A percentile compares a stretch with the other conserved stretches of the same genome.
Evolutionary conservation across 2,329 filamentous ascomycete species (phyloP).

Genomic region (Pseudodiploospora longispora): DNA sequence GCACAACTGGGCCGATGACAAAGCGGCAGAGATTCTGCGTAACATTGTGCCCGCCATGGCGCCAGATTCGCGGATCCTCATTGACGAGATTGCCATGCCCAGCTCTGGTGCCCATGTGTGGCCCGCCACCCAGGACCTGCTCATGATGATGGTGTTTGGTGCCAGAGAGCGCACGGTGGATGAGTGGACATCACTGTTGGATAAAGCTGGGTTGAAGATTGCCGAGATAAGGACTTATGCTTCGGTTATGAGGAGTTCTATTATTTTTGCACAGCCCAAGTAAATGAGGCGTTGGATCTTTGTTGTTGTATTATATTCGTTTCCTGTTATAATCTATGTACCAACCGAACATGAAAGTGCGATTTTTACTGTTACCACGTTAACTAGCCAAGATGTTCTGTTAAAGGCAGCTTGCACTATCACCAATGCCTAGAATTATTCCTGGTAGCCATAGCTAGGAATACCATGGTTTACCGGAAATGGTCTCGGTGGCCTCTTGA

Average conservation of each 20-base stretch:
- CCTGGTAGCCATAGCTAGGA: too few relatives aligned
- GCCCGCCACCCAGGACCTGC: slow-evolving; percentile 2
- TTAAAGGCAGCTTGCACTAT: too few relatives aligned
- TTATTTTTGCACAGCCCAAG: slow-evolving; percentile 6
- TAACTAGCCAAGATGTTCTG: too few relatives aligned
- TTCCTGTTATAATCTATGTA: too few relatives aligned
- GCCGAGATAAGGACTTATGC: slow-evolving; percentile 6
- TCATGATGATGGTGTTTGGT: slow-evolving; percentile 2
- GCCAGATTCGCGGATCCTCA: slow-evolving; percentile 24
- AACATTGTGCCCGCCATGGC: slow-evolving; percentile 25
- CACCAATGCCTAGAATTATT: too few relatives aligned
- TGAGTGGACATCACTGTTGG: slow-evolving; percentile 1
- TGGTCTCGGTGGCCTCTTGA: too few relatives aligned
- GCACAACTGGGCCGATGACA: slow-evolving; percentile 30
- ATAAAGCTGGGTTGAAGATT: neutral
- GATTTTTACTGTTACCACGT: too few relatives aligned
- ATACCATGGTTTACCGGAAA: too few relatives aligned
- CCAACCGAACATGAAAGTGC: too few relatives aligned
- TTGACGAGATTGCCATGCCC: slow-evolving; percentile 29
- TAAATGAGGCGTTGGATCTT: neutral
- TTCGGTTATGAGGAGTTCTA: slow-evolving; percentile 3
- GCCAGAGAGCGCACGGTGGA: neutral
- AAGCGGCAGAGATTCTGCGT: slow-evolving; percentile 20
- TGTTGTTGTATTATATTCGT: too few relatives aligned
- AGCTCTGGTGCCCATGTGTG: slow-evolving; percentile 1